Conservation (phyloP, 805 yeast genomes). For the Zygosaccharomyces gambellarensis region DNA sequence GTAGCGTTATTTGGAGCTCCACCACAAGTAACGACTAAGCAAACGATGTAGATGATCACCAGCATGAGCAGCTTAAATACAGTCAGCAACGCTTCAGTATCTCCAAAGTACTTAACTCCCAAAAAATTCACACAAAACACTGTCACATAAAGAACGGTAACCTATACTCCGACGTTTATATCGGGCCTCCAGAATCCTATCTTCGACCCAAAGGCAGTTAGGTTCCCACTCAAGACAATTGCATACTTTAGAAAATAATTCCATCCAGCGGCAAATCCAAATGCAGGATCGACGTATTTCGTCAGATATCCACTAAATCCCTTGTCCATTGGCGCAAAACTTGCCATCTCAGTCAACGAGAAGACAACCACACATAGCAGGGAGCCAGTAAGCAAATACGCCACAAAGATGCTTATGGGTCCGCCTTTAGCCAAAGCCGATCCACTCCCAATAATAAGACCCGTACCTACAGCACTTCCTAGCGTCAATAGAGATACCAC, state of each 20-base stretch:
- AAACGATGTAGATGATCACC: conserved; percentile 59
- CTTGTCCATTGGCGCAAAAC: conserved; percentile 39
- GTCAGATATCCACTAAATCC: conserved; percentile 44
- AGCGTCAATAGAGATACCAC: conserved; percentile 6
- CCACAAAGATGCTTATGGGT: conserved; percentile 45
- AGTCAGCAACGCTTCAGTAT: conserved; percentile 46
- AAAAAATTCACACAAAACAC: conserved; percentile 36
- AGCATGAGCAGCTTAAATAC: conserved; percentile 59
- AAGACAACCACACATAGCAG: conserved; percentile 45
- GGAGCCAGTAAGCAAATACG: conserved; percentile 48
- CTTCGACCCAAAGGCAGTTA: conserved; percentile 50
- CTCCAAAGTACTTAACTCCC: conserved; percentile 44
- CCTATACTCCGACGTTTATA: conserved; percentile 43
- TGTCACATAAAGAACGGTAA: conserved; percentile 39
- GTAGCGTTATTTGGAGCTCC: conserved; percentile 75
- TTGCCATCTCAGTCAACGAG: conserved; percentile 53
- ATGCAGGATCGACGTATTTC: conserved; percentile 29
- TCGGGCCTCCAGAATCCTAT: conserved; percentile 43
- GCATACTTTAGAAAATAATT: conserved; percentile 40
- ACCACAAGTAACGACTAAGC: conserved; percentile 65
- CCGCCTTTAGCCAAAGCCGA: conserved; percentile 46
- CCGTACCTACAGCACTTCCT: conserved; percentile 51
- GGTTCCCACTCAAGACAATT: conserved; percentile 48
- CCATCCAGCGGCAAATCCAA: conserved; percentile 44
- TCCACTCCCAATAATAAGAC: conserved; percentile 54